Evolutionary conservation across 306 rosid genomes (phyloP).

Genomic region (Pachyrhizus erosus): DNA sequence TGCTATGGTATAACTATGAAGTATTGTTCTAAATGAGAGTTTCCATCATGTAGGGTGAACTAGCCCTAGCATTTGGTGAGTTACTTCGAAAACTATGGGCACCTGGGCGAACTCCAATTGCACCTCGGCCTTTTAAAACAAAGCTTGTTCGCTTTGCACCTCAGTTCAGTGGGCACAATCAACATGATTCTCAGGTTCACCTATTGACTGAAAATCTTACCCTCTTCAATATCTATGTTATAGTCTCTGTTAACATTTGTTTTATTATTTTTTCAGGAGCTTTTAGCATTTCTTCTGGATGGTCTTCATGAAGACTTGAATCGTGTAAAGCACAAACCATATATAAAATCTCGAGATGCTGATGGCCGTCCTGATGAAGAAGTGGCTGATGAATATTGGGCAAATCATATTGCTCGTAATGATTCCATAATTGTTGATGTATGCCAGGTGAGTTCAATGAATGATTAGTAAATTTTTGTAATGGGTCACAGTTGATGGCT

Average conservation of each 20-base stretch:
- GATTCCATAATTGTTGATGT: conserved; percentile 98
- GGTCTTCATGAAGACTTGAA: conserved; percentile 99
- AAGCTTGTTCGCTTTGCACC: conserved; percentile 99
- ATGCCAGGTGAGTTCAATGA: conserved; percentile 79
- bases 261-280: conserved; percentile 72
- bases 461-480: background rate
- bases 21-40: conserved; percentile 37
- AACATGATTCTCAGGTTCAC: conserved; percentile 98
- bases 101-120: conserved; percentile 90
- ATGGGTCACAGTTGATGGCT: conserved; percentile 26
- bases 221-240: conserved; percentile 30
- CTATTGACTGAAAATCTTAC: conserved; percentile 2
- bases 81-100: conserved; percentile 97
- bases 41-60: conserved; percentile 73
- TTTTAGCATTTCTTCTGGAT: conserved; percentile 94
- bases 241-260: conserved; percentile 41
- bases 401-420: conserved; percentile 97
- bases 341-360: conserved; percentile 92
- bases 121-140: conserved; percentile 92
- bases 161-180: conserved; percentile 97
- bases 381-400: conserved; percentile 99
- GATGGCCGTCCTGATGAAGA: conserved; percentile 99
- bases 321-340: conserved; percentile 95
- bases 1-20: background rate
- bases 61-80: conserved; percentile 97